Evolutionary conservation across 371 early-diverging fungal genomes (phyloP), one percentile per base, ranked within the genome.

Genomic region (Syncephalastrum sp.): DNA sequence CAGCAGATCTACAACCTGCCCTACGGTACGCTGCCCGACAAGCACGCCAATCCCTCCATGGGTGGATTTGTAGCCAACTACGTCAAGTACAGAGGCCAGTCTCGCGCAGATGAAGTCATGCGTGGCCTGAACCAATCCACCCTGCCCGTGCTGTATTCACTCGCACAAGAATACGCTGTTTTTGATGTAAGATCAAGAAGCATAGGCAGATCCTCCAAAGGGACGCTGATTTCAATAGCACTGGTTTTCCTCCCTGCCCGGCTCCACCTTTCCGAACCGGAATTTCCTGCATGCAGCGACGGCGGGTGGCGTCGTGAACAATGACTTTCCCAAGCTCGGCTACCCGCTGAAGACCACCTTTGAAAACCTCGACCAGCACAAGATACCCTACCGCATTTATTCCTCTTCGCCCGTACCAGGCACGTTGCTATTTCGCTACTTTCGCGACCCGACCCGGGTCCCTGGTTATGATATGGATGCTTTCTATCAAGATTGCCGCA

Each of bases 171-270:
- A 44, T 67, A 53, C 29, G 67, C 60, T 14, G 41, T 62, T 15
- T 67, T 58, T 17, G 63, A 67, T 52, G 62, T 61, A 61, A 56
- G 8, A 5, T 27, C 7, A 27, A 7, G 7, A 27, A 27, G 27
- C 0, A 21, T 13, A 21, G 46, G 3, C 16, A 21, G 6, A n/a
- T 46, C 3, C 3, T 1, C 10, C 5, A 15, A 7, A 15, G 5
- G 16, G 8, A 21, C 17, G 8, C 17, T 49, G 4, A 21, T 21
- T 41, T 44, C 7, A 2, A 17, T n/a, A 61, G 62, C 49, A 60
- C 16, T 67, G 67, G 67, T 67, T 59, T 29, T 57, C 63, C 10
- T 59, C 59, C 17, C 53, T 67, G 5, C 67, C 67, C 38, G 67
- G 67, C 14, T 56, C 63, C 6, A 67, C 67, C 12, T 56, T 53